A percentile compares a stretch with the other conserved stretches of the same genome.
These are phyloP conservation scores for Candida verbasci DNA, from an alignment of 805 yeast genomes.

Conservation along the genomic window DNA sequence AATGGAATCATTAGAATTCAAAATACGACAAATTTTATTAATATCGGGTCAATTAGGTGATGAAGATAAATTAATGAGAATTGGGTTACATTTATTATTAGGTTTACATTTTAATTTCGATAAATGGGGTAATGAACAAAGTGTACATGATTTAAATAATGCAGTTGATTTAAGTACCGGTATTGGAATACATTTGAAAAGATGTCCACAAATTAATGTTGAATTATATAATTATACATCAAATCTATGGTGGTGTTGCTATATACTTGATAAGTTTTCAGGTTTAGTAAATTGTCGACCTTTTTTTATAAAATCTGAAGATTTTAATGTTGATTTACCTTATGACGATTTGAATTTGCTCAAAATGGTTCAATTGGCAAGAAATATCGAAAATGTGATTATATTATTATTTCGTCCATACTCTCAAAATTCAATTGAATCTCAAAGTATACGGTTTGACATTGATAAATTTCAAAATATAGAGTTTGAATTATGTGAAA, in stretches of 20 bases:
- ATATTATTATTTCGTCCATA: constrained; percentile 20
- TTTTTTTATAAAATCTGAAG: constrained; percentile 25
- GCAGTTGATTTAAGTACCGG: constrained; percentile 24
- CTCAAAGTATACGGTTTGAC: constrained; percentile 14
- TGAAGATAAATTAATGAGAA: constrained; percentile 20
- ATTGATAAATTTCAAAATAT: constrained; percentile 21
- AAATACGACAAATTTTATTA: constrained; percentile 28
- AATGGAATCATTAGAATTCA: constrained; percentile 23
- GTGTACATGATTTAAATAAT: constrained; percentile 25
- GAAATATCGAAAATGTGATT: constrained; percentile 22
- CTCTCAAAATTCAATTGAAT: constrained; percentile 2
- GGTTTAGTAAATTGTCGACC: constrained; percentile 24
- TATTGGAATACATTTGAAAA: constrained; percentile 24
- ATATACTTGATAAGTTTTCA: constrained; percentile 28
- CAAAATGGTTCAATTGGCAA: constrained; percentile 23
- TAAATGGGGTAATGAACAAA: constrained; percentile 25
- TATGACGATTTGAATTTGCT: constrained; percentile 19
- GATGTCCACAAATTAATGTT: constrained; percentile 7
- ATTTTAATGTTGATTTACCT: constrained; percentile 30
- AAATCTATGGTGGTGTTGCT: constrained; percentile 32
- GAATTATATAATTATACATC: constrained; percentile 15
- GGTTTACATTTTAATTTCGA: constrained; percentile 22
- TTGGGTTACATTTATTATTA: constrained; percentile 20
- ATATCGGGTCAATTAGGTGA: constrained; percentile 29
- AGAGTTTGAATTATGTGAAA: constrained; percentile 23